A percentile compares a stretch with the other conserved stretches of the same genome.
phyloP scores from a whole-genome alignment of 2,329 filamentous ascomycete genomes.

The Knoxdaviesia proteae region DNA sequence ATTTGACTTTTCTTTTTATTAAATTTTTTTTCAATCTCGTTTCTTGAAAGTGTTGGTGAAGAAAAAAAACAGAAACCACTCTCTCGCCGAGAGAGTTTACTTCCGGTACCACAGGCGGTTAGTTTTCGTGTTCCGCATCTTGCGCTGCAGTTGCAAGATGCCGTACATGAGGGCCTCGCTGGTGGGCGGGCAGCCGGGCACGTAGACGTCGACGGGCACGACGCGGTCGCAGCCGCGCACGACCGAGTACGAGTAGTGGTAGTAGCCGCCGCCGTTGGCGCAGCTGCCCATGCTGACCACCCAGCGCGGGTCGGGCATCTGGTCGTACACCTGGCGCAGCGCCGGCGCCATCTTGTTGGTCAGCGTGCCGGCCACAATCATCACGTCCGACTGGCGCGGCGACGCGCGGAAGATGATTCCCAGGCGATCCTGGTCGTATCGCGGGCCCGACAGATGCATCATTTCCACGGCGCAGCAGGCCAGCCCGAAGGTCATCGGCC shows the following conservation, averaged over 20 bases:
- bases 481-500: slow-evolving; percentile 76
- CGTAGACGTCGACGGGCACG: slow-evolving; percentile 62
- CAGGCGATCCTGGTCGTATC: slow-evolving; percentile 74
- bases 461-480: slow-evolving; percentile 82
- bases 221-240: slow-evolving; percentile 57
- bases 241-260: slow-evolving; percentile 69
- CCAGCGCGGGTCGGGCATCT: slow-evolving; percentile 86
- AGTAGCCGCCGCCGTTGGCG: slow-evolving; percentile 70
- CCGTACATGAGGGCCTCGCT: slow-evolving; percentile 44
- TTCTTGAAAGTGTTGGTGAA: not conserved
- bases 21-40: not conserved
- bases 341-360: slow-evolving; percentile 95
- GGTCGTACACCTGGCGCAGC: slow-evolving; percentile 77
- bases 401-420: slow-evolving; percentile 84
- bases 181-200: slow-evolving; percentile 50
- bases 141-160: slow-evolving; percentile 58
- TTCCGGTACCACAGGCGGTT: slow-evolving; percentile 37
- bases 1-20: not conserved
- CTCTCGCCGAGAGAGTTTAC: slow-evolving; percentile 12
- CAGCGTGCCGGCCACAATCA: slow-evolving; percentile 83
- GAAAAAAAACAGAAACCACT: no score
- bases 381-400: slow-evolving; percentile 72
- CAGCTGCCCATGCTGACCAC: slow-evolving; percentile 69
- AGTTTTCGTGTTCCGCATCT: slow-evolving; percentile 43
- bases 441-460: slow-evolving; percentile 77